Evolutionary conservation across 805 yeast species (phyloP).

Genomic region (Candida bentonensis): DNA sequence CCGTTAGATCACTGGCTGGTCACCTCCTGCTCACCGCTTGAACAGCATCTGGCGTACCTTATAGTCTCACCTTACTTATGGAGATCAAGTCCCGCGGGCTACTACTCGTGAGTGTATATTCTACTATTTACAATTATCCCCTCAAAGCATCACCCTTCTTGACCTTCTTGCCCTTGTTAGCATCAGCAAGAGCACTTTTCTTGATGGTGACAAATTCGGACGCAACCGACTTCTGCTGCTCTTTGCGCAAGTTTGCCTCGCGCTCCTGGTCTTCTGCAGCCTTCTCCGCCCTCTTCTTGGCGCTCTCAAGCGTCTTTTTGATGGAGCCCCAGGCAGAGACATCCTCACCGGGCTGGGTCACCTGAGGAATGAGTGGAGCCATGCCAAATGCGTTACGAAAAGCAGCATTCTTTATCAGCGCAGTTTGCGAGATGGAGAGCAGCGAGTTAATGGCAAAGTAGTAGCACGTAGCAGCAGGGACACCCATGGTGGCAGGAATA

Average conservation of each 20-base stretch:
- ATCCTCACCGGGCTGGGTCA: slow-evolving; percentile 20
- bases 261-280: slow-evolving; percentile 17
- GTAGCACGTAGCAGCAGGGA: slow-evolving; percentile 73
- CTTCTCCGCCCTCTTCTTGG: slow-evolving; percentile 17
- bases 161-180: slow-evolving; percentile 4
- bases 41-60: too few relatives aligned
- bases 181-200: slow-evolving; percentile 6
- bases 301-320: slow-evolving; percentile 14
- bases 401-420: slow-evolving; percentile 40
- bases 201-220: slow-evolving; percentile 2
- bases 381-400: slow-evolving; percentile 46
- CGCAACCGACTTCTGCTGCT: slow-evolving; percentile 10
- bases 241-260: slow-evolving; percentile 10
- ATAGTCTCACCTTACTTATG: too few relatives aligned
- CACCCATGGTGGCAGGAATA: slow-evolving; percentile 74
- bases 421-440: slow-evolving; percentile 60
- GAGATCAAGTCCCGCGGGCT: too few relatives aligned
- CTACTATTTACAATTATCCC: slow-evolving; percentile 2
- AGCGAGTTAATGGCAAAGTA: slow-evolving; percentile 76
- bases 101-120: too few relatives aligned
- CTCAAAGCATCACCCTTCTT: slow-evolving; percentile 2
- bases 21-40: too few relatives aligned
- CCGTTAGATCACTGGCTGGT: too few relatives aligned
- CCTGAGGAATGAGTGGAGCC: slow-evolving; percentile 48
- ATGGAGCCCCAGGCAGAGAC: slow-evolving; percentile 15